Evolutionary conservation across 2,329 filamentous ascomycete species (phyloP), one percentile per base, ranked within the genome.

Genomic region (Ophidiomyces ophidiicola): DNA sequence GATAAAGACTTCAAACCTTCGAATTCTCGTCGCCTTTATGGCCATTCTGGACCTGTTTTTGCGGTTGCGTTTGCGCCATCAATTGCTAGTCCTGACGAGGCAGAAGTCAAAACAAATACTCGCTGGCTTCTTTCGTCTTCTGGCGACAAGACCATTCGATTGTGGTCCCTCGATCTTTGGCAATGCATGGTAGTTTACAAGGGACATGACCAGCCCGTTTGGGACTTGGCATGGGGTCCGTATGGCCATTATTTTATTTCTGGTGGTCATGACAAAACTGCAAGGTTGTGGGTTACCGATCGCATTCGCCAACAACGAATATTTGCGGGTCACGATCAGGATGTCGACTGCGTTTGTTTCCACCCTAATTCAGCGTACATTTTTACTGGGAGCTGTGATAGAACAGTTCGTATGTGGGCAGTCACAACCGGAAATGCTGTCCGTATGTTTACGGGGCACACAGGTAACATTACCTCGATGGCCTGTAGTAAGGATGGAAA

Each of bases 331-430:
- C 90, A 98, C 54, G 87, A 96, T 50, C 84, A 86, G 14, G 80
- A 85, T 49, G 83, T 94, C n/a, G 92, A 92, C 36, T 78, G 79
- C 30, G 71, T 94, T n/a, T 71, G 82, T 10, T 98, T 90, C 78
- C 90, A 98, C 53, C 85, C 88, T 0, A 98, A 98, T 56, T 85
- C 84, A 12, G 76, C 82, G 4, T 98, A 96, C 52, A 68, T 94
- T 31, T 94, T 98, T 60, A 94, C 90, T 0, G 86, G 82, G 3
- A 92, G 85, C 8, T 82, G 82, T 48, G 87, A 98, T 60, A 88
- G 88, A 59, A 90, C 86, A 0, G 83, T 96, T 23, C 80, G 90
- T 20, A 96, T 98, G 88, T 98, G 90, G 90, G 80, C 86, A 6
- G 75, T 94, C n/a, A 73, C 77, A 7, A 88, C 81, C 6, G 90